Evolutionary conservation across 257 asterid species (phyloP), one percentile per base, ranked within the genome.

Genomic region (Nicotiana knightiana): DNA sequence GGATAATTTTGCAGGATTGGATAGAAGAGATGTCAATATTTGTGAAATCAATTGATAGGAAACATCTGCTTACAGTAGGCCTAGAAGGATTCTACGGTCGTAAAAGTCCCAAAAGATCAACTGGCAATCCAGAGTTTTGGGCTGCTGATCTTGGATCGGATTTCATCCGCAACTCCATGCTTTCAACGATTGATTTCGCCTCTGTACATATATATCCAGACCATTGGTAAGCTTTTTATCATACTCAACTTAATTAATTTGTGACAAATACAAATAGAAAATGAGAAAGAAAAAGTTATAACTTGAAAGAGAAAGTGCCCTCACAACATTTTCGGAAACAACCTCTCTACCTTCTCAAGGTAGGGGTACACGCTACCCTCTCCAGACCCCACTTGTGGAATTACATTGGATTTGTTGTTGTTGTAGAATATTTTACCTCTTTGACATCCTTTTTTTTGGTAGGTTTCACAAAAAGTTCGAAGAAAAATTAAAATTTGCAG

Each of bases 181-280:
- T 93, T 81, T 85, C 98, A 26, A 88, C 98, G 0, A 75, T 96
- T 82, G 98, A 94, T 90, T 94, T 96, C 85, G 98, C 97, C 81
- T 96, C 99, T n/a, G 97, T 94, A 64, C 99, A 96, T 86, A 88
- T 96, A 39, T 96, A 94, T 86, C 99, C 99, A 24, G 99, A 96
- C 87, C 98, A 96, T 80, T 96, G 99, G 99, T 96, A 77, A 86
- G 93, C 87, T 80, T 18, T 46, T 68, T 39, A 32, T 82, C 78
- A 35, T 81, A 15, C 82, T 67, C 68, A 13, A 3, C 66, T 84
- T 63, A 30, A 59, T 51, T 26, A 8, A 51, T 51, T 26, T 15
- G 24, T 48, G 46, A 51, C 79, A 0, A 51, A 75, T n/a, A 24
- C 79, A 1, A 51, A 75, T n/a, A 48, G 4, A 62, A 48, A 24